Evolutionary conservation across 768 basidiomycete species (phyloP), one percentile per base, ranked within the genome.

Genomic region (Russula vinacea): DNA sequence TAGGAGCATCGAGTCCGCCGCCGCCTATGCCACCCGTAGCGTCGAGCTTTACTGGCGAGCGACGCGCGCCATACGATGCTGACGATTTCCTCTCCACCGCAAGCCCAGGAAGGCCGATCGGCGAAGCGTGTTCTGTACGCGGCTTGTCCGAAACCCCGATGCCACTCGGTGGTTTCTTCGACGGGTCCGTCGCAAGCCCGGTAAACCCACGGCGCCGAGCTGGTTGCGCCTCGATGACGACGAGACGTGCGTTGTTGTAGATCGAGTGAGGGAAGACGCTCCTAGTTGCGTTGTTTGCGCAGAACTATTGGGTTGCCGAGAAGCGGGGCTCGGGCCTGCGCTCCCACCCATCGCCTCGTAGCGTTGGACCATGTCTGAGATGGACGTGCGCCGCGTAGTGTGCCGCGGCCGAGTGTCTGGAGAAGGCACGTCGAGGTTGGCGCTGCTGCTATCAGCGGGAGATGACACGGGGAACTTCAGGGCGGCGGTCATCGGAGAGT

Each of bases 331-430:
- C 17, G 47, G 0, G 14, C 13, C 14, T 8, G 49, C 40, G 42
- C 35, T 54, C 29, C n/a, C n/a, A 47, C 79, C 81, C 60, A 92
- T 84, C 8, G 85, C 83, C 73, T 94, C 92, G 72, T 86, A 94
- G 51, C 79, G 83, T 68, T 90, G 88, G 29, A 93, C 92, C 84
- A 93, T 92, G 71, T 93, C 85, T 45, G 90, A 85, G 69, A 93
- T 93, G 0, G 92, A 93, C 5, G 86, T 88, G 58, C 90, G 80
- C 22, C 91, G 82, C 9, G 73, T n/a, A n/a, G n/a, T 68, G 2
- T 74, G 73, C 37, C 80, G 80, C 40, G 78, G 74, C 49, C 74
- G 79, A 4, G 76, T 62, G 55, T 81, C 80, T 53, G 77, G 78
- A 2, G 85, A 81, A 22, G 84, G 80, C 49, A 77, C 71, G 11